A percentile compares a stretch with the other conserved stretches of the same genome.
Evolutionary conservation across 495 filamentous ascomycete species (phyloP).

Genomic region (Mytilinidion resinicola): DNA sequence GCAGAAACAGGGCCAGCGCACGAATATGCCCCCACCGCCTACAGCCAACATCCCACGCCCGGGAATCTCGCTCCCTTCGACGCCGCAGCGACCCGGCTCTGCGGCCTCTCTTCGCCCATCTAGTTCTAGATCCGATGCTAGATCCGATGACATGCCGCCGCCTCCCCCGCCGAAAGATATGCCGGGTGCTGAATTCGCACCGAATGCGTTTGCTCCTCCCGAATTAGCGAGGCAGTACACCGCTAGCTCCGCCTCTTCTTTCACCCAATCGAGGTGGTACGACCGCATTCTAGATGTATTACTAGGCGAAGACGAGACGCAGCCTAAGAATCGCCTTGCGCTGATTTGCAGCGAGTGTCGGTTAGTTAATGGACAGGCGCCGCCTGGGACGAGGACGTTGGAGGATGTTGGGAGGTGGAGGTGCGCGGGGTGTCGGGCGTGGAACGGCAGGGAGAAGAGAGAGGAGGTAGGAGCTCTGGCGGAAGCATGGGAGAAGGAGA

Average conservation of each 20-base stretch:
- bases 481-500: slow-evolving; percentile 1
- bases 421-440: slow-evolving; percentile 75
- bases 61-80: slow-evolving; percentile 25
- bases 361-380: slow-evolving; percentile 92
- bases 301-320: slow-evolving; percentile 90
- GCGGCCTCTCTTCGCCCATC: too few species aligned
- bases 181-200: slow-evolving; percentile 48
- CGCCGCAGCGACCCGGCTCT: slow-evolving; percentile 16
- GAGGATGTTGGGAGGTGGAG: slow-evolving; percentile 84
- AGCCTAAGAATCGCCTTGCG: slow-evolving; percentile 81
- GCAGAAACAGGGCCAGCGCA: slow-evolving; percentile 40
- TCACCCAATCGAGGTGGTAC: slow-evolving; percentile 70
- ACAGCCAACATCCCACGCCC: slow-evolving; percentile 71
- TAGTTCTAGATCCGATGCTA: not conserved
- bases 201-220: slow-evolving; percentile 48
- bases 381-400: slow-evolving; percentile 70
- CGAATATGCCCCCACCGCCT: slow-evolving; percentile 63
- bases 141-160: slow-evolving; percentile 19
- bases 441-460: slow-evolving; percentile 70
- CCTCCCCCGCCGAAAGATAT: slow-evolving; percentile 21
- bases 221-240: slow-evolving; percentile 38
- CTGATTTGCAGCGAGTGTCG: slow-evolving; percentile 79
- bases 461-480: slow-evolving; percentile 14
- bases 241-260: slow-evolving; percentile 42
- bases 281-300: slow-evolving; percentile 88